phyloP scores from a whole-genome alignment of 2,329 filamentous ascomycete genomes.

The Ophiostoma tasmaniense region DNA sequence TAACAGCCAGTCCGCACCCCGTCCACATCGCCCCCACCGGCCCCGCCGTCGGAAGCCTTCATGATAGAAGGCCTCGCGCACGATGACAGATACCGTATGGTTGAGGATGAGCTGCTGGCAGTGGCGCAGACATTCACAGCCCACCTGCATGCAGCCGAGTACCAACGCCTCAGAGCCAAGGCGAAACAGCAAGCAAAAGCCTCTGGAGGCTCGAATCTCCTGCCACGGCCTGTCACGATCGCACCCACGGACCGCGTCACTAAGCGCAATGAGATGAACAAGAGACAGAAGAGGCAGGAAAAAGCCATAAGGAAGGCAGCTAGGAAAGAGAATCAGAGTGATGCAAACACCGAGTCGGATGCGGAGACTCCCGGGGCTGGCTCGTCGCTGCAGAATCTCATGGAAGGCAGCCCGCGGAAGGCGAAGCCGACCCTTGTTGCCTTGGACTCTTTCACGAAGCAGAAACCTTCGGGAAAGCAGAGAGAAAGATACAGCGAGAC shows the following conservation, averaged over 20 bases:
- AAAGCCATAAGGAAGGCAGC: slow-evolving; percentile 21
- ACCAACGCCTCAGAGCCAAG: slow-evolving; percentile 54
- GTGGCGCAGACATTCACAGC: slow-evolving; percentile 62
- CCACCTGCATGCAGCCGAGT: slow-evolving; percentile 71
- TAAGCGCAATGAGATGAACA: slow-evolving; percentile 29
- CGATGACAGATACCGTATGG: slow-evolving; percentile 75
- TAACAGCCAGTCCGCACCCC: slow-evolving; percentile 23
- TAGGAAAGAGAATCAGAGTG: slow-evolving; percentile 17
- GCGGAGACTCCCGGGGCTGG: slow-evolving; percentile 27
- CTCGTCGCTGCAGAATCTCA: slow-evolving; percentile 35
- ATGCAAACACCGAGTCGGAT: slow-evolving; percentile 26
- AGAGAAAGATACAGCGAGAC: not conserved
- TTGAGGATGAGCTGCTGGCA: slow-evolving; percentile 68
- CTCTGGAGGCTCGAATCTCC: slow-evolving; percentile 25
- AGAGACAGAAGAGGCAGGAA: slow-evolving; percentile 31
- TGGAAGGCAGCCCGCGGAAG: slow-evolving; percentile 31
- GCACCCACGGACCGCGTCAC: slow-evolving; percentile 28
- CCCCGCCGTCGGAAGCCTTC: slow-evolving; percentile 28
- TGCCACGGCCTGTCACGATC: slow-evolving; percentile 44
- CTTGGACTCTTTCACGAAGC: not conserved
- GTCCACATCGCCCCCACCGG: slow-evolving; percentile 28
- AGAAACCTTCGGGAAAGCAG: not conserved
- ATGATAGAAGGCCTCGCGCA: slow-evolving; percentile 56
- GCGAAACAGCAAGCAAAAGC: slow-evolving; percentile 31
- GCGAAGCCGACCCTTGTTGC: slow-evolving; percentile 20